Evolutionary conservation across 495 filamentous ascomycete species (phyloP), one percentile per base, ranked within the genome.

Genomic region (Lophiostoma macrostomum): DNA sequence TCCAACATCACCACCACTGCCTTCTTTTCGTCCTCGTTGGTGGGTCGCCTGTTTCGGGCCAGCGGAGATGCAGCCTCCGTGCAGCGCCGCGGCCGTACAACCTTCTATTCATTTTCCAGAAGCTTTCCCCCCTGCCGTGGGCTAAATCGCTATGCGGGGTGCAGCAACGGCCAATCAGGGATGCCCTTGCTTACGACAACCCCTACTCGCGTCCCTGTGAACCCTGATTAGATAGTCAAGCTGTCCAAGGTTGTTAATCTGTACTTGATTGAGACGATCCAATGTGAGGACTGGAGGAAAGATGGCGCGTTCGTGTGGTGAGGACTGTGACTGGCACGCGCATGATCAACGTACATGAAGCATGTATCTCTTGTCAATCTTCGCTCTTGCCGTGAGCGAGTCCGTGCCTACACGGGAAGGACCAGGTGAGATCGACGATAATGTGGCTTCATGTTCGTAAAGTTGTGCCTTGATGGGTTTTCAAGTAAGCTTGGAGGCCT

Each of bases 181-280:
- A 23, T 13, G 16, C 23, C 38, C 30, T 44, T 48, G 53, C 38
- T 57, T 31, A 20, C 34, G 22, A 24, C 5, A 14, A 5, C 29
- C 31, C 20, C 22, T 24, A 22, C 50, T 45, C 50, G 29, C 37
- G 37, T 44, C 19, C 35, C 24, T 8, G 14, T 5, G 22, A 37
- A 13, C 23, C 12, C 22, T 14, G 11, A 11, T 12, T 12, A 41
- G 16, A 14, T 36, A 25, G 20, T 50, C 19, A 54, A 54, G 50
- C 50, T 46, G n/a, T n/a, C n/a, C n/a, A n/a, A n/a, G n/a, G n/a
- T 54, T 41, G 22, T 54, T 54, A 54, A 54, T 54, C 3, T 54
- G 16, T 43, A 19, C 50, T 44, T 43, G 40, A 48, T 48, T 56
- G 52, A 56, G 42, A 34, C 32, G 52, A 56, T 18, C 41, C 42